Base-by-base conservation (phyloP, 2,329 filamentous ascomycete species). In the Orbilia quercus region DNA sequence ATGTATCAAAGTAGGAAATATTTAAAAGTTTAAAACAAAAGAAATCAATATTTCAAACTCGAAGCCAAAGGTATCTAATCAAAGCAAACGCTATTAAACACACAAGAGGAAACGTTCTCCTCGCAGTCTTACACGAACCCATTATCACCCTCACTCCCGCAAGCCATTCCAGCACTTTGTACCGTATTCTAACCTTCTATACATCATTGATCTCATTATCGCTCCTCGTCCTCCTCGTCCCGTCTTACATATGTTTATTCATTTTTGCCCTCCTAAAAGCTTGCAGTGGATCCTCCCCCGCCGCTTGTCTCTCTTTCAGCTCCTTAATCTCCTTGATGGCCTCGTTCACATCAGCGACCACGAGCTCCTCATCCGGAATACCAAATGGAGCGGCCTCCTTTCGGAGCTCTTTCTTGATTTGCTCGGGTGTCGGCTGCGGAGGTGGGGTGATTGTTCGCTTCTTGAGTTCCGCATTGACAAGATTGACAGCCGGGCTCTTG, bases 401-500 rank as follows among this genome's bases (percentile, higher is more conserved):
- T n/a, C 60, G 69, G 16, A 66, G 38, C 42, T 72, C 58, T 7
- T 50, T 53, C 2, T 28, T 16, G 4, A 60, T 5, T 23, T 66
- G 60, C 9, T 66, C 69, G 12, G 59, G 65, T 0, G 60, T 66
- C 2, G 48, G 69, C 22, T 66, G 48, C 2, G 42, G 23, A 16
- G 60, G 54, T 2, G 23, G 22, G 1, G 7, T 54, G n/a, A n/a
- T 38, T 6, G 65, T 60, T 40, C 69, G 42, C 36, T 66, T 66
- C 38, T 65, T 66, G 38, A 66, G 45, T 16, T 73, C 28, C 1
- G 60, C 11, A 31, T 73, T 64, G 45, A 73, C 22, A 16, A 80
- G 77, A 2, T 82, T 81, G 80, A 93, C 96, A 1, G 87, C 90
- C 0, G 92, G 91, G 0, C 90, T 91, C 42, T 88, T 86, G 79